Evolutionary conservation across 768 basidiomycete genomes (phyloP).

Genomic region (Tylopilus rubrobrunneus): DNA sequence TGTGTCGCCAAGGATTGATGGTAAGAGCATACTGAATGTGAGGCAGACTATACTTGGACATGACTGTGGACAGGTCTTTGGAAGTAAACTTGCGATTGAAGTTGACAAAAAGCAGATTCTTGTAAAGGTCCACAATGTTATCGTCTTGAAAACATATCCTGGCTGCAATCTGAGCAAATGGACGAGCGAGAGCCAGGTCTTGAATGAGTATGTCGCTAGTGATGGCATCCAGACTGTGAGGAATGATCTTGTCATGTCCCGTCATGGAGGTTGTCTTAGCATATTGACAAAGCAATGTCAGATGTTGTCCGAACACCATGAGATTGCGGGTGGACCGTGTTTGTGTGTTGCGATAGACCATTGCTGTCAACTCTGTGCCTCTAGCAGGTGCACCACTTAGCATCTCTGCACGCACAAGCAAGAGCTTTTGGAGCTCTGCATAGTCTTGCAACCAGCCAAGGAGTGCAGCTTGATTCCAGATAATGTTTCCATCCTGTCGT

Average conservation of each 20-base stretch:
- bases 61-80: background rate
- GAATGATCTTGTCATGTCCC: background rate
- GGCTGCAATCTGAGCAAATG: background rate
- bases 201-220: background rate
- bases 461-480: too few species aligned
- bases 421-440: too few species aligned
- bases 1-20: slow-evolving; percentile 1
- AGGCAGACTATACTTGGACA: background rate
- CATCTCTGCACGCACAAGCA: too few species aligned
- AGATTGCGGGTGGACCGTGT: too few species aligned
- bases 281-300: background rate
- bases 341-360: too few species aligned
- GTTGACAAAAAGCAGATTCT: slow-evolving; percentile 17
- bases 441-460: too few species aligned
- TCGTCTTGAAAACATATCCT: background rate
- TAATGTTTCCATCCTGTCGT: too few species aligned
- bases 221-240: background rate
- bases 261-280: background rate
- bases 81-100: background rate
- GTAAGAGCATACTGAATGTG: background rate
- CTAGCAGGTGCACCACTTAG: too few species aligned
- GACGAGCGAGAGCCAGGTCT: background rate
- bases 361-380: too few species aligned
- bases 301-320: too few species aligned
- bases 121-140: background rate